A percentile compares a stretch with the other conserved stretches of the same genome.
Conservation (phyloP, 805 yeast genomes). For the Barnettozyma pratensis region DNA sequence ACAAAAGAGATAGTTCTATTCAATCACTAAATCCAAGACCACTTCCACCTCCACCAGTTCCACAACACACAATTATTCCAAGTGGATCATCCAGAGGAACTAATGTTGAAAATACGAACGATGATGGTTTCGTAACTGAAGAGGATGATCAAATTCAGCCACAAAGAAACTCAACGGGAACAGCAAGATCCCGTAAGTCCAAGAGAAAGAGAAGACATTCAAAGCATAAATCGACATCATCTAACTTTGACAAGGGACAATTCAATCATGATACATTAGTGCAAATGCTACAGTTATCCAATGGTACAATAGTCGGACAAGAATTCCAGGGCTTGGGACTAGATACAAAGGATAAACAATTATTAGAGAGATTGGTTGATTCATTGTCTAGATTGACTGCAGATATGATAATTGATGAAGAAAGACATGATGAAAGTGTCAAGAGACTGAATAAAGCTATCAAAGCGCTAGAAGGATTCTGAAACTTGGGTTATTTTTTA, state of each 20-base stretch:
- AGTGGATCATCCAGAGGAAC: conserved; percentile 1
- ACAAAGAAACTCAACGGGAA: not conserved
- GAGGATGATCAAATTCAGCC: conserved; percentile 14
- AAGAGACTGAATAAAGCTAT: conserved; percentile 76
- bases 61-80: conserved; percentile 18
- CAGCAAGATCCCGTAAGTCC: conserved; percentile 2
- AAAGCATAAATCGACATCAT: conserved; percentile 2
- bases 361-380: conserved; percentile 82
- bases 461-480: conserved; percentile 80
- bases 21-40: conserved; percentile 17
- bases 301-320: conserved; percentile 39
- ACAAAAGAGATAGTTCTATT: not conserved
- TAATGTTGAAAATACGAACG: not conserved
- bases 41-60: conserved; percentile 26
- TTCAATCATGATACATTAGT: conserved; percentile 30
- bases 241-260: conserved; percentile 16
- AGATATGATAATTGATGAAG: conserved; percentile 84
- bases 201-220: conserved; percentile 1
- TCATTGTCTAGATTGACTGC: conserved; percentile 80
- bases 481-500: not conserved
- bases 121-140: conserved; percentile 25
- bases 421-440: conserved; percentile 74
- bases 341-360: conserved; percentile 69
- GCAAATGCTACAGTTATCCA: conserved; percentile 33
- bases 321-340: conserved; percentile 72